Conservation (phyloP, 768 basidiomycete genomes). For the Boletus pseudo-olivaceus region DNA sequence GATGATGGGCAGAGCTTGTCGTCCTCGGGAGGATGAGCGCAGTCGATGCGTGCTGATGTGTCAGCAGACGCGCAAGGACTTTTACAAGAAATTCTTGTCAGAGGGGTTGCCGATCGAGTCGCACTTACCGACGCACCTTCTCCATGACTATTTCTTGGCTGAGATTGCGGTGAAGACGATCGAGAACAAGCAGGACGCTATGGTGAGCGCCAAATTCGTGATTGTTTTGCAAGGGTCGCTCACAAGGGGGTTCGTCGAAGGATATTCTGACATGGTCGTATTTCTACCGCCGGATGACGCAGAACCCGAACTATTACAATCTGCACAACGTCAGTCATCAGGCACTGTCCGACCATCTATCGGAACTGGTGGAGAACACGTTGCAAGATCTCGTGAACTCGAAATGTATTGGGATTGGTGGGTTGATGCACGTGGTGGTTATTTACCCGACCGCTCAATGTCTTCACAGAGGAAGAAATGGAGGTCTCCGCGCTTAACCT, state of each 20-base stretch:
- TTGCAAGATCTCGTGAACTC: conserved; percentile 88
- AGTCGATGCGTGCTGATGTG: conserved; percentile 97
- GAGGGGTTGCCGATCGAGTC: conserved; percentile 99
- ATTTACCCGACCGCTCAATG: neutral
- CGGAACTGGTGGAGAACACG: conserved; percentile 93
- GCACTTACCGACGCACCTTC: conserved; percentile 80
- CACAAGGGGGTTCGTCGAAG: conserved; percentile 32
- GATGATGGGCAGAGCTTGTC: conserved; percentile 99
- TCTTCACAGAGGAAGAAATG: conserved; percentile 76
- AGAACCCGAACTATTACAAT: conserved; percentile 95
- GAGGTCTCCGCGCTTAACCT: conserved; percentile 88
- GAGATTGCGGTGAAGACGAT: conserved; percentile 99
- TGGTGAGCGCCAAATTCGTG: conserved; percentile 47
- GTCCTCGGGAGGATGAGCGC: conserved; percentile 81
- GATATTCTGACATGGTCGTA: conserved; percentile 99
- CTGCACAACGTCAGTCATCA: conserved; percentile 94
- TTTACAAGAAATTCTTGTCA: conserved; percentile 96
- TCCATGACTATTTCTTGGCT: conserved; percentile 97
- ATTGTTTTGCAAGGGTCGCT: neutral
- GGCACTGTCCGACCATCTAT: conserved; percentile 92
- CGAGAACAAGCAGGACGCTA: conserved; percentile 97
- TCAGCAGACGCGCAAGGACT: conserved; percentile 96
- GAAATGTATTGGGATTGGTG: conserved; percentile 90
- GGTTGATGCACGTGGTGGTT: conserved; percentile 15
- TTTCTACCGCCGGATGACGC: conserved; percentile 96